Evolutionary conservation across 441 rosid species (phyloP).

Genomic region (Populus hybrid): DNA sequence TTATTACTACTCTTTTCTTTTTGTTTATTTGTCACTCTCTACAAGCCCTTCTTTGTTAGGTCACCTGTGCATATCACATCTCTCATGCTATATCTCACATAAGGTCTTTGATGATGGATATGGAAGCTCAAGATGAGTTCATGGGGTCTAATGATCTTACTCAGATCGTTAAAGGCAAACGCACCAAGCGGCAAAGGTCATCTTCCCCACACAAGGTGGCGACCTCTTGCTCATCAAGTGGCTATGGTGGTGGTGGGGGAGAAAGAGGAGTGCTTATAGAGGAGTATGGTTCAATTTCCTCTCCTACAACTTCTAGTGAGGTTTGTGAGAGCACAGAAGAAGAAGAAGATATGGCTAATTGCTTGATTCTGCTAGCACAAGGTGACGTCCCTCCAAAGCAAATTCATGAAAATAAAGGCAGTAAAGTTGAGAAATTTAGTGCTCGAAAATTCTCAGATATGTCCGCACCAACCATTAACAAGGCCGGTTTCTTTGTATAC

Average conservation of each 20-base stretch:
- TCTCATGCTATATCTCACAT: background rate
- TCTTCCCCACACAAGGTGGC: constrained; percentile 32
- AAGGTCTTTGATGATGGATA: background rate
- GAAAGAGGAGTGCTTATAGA: constrained; percentile 20
- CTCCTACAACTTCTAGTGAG: constrained; percentile 40
- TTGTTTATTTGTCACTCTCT: background rate
- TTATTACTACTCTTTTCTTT: background rate
- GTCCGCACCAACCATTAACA: constrained; percentile 23
- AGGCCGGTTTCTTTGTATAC: constrained; percentile 56
- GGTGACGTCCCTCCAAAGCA: constrained; percentile 34
- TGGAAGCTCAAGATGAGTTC: constrained; percentile 1
- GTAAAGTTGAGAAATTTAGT: constrained; percentile 20
- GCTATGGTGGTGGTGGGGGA: constrained; percentile 18
- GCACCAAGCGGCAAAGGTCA: constrained; percentile 73
- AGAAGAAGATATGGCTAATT: constrained; percentile 90
- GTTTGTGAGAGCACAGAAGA: constrained; percentile 56
- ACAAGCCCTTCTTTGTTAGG: constrained; percentile 20
- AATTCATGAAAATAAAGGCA: background rate
- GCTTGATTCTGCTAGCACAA: constrained; percentile 81
- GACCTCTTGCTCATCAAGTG: constrained; percentile 51
- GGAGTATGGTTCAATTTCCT: constrained; percentile 36
- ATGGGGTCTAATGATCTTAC: constrained; percentile 6
- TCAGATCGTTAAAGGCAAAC: constrained; percentile 54
- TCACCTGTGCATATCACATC: constrained; percentile 13
- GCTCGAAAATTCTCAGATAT: constrained; percentile 26